phyloP scores from a whole-genome alignment of 345 rosid genomes.

The Microcos paniculata region DNA sequence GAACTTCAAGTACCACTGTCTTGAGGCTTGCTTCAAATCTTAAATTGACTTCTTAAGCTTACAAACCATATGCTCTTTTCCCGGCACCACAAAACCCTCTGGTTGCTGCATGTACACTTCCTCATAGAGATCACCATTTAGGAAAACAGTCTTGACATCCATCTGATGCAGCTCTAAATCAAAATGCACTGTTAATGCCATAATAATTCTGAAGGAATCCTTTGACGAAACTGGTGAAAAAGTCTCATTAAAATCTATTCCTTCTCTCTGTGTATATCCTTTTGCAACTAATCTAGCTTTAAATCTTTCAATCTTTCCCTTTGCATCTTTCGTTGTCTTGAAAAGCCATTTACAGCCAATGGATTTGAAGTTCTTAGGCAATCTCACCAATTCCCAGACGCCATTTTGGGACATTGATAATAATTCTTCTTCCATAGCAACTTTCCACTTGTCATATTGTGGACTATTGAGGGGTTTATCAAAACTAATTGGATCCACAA shows the following conservation, averaged over 20 bases:
- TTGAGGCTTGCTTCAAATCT: not conserved
- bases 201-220: not conserved
- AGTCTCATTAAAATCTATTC: not conserved
- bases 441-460: not conserved
- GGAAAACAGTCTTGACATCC: not conserved
- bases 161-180: not conserved
- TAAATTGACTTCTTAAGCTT: not conserved
- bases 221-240: not conserved
- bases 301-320: too few relatives aligned
- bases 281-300: too few relatives aligned
- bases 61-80: not conserved
- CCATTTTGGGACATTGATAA: not conserved
- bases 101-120: not conserved
- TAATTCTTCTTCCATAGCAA: not conserved
- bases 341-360: not conserved
- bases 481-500: not conserved
- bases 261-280: not conserved
- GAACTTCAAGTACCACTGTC: not conserved
- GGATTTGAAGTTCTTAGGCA: not conserved
- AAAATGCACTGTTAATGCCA: not conserved
- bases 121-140: not conserved
- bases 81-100: not conserved
- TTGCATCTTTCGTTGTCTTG: not conserved
- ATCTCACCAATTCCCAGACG: not conserved
- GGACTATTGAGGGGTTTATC: not conserved